Conservation (phyloP, 306 rosid species). For the Lathyrus oleraceus region DNA sequence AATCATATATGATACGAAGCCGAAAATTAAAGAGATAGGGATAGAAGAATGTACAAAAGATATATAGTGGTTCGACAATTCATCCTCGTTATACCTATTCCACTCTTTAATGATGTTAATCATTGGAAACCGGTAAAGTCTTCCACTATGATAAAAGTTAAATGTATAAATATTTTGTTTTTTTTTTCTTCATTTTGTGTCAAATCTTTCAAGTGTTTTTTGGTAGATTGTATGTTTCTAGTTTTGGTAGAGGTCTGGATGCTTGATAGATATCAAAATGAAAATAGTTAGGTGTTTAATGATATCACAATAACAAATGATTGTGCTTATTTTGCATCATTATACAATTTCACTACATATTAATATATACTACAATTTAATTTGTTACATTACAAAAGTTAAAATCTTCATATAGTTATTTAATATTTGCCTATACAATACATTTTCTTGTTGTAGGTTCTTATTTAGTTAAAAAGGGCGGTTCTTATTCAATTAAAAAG, state of each 20-base stretch:
- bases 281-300: conserved; percentile 2
- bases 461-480: background rate
- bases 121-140: too few relatives aligned
- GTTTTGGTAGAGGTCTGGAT: background rate
- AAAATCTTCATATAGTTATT: background rate
- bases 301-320: background rate
- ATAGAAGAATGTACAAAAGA: too few relatives aligned
- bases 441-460: background rate
- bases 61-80: too few relatives aligned
- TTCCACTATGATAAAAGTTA: too few relatives aligned
- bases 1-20: too few relatives aligned
- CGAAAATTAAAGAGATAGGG: too few relatives aligned
- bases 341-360: background rate
- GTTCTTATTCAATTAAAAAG: background rate
- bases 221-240: background rate
- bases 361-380: background rate
- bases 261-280: background rate
- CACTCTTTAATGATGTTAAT: too few relatives aligned
- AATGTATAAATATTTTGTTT: too few relatives aligned
- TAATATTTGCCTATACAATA: background rate
- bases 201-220: background rate
- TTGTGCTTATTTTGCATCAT: background rate
- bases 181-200: background rate
- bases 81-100: too few relatives aligned
- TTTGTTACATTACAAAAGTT: background rate